Base-by-base conservation (phyloP, 305 asterid species). In the Solanum hybrid region DNA sequence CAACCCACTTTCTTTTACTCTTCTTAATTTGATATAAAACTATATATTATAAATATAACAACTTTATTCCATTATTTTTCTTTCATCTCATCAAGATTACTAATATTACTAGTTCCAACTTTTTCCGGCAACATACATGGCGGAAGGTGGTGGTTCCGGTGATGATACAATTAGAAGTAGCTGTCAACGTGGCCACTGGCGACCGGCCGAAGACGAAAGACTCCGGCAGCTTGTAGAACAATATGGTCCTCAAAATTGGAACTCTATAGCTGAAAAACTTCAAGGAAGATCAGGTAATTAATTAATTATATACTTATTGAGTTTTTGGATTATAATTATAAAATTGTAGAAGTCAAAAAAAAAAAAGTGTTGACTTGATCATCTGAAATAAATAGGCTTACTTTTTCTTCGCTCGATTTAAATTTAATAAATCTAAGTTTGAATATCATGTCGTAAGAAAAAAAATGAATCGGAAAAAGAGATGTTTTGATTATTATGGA, bases 241-340 rank as follows among this genome's bases (percentile, higher is more conserved):
- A 90, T 93, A 92, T 87, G 99, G 99, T 57, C 98, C 99, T 90
- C 99, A 97, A 89, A 96, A 97, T 90, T 97, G 99, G 99, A 97
- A 97, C 88, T 95, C 99, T 4, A 96, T 97, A 83, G 98, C 99
- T 89, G 99, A 97, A 93, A 97, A 95, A 38, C 98, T 97, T 93
- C 96, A 95, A 90, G 98, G 99, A 93, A 94, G 99, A 97, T 97
- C 99, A 93, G 99, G 99, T 95, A 79, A 37, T 11, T 9, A 4
- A 5, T 7, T 13, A 38, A 14, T 15, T 24, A 39, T 20, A 39
- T 81, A 12, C 29, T 29, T 38, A 6, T 80, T 77, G 26, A 77
- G 2, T 8, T 34, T 79, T 80, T 39, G 26, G 27, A 57, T 57
- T 57, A 27, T 51, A 51, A 51, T 82, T 26, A 82, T 37, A 80